Evolutionary conservation across 2,329 filamentous ascomycete species (phyloP), one percentile per base, ranked within the genome.

Genomic region (Colletotrichum gloeosporioides): DNA sequence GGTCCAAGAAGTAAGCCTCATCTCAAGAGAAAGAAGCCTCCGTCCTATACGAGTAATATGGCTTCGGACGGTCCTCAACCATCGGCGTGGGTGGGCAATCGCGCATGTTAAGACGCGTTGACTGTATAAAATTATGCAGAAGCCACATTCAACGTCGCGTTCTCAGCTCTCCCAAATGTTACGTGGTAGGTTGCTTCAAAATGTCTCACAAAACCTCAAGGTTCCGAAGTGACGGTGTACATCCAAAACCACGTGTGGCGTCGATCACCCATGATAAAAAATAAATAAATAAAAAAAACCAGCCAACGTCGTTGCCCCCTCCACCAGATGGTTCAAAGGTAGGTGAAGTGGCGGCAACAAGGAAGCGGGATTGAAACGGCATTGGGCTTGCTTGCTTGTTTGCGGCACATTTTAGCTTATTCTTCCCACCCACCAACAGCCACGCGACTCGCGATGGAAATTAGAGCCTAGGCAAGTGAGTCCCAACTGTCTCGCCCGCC

Each of bases 401-500:
- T 49, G 44, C n/a, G n/a, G 44, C 66, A 57, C 66, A 59, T 69
- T 61, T 32, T 61, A 61, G 32, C 67, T 69, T 4, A 15, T 44
- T 32, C 34, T 27, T 61, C 32, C 25, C 36, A 32, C 55, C 25
- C 34, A 69, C 16, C 27, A 32, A 8, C 36, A 70, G 68, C 68
- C 68, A 70, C 68, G 57, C 68, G 68, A 70, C 68, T 70, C 39
- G 22, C 49, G 22, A 63, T 32, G 27, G 49, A 63, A 49, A 36
- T 22, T 49, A 49, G 32, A 63, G 68, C 27, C 16, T 63, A 34
- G 68, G 36, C 55, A 49, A 49, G 39, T 44, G 39, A 44, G 36
- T 53, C 57, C 1, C 57, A 27, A 32, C 12, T 70, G 68, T 70
- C 68, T 63, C 36, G 36, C 57, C 57, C 57, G 31, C 49, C 36